Conservation (phyloP, 2,329 filamentous ascomycete genomes). For the Beauveria sp. region DNA sequence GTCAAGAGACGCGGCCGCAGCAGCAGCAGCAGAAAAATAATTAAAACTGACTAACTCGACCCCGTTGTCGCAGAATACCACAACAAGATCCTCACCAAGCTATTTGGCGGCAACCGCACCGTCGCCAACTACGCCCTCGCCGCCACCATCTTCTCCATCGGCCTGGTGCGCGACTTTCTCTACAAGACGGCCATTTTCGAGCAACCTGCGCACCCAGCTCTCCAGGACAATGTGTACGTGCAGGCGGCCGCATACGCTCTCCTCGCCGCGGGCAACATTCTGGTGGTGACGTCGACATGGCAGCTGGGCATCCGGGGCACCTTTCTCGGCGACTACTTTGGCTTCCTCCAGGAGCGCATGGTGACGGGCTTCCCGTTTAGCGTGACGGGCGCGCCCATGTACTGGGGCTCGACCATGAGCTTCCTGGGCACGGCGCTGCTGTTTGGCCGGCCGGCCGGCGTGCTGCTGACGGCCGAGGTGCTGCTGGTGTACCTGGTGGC, state of each 20-base stretch:
- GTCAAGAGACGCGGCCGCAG: neutral
- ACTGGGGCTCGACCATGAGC: slow-evolving; percentile 86
- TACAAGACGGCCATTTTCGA: slow-evolving; percentile 77
- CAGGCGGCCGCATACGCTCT: slow-evolving; percentile 63
- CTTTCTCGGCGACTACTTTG: slow-evolving; percentile 97
- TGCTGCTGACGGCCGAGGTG: slow-evolving; percentile 69
- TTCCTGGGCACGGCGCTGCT: slow-evolving; percentile 83
- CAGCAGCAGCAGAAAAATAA: too few species aligned
- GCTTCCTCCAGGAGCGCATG: slow-evolving; percentile 91
- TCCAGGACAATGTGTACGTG: slow-evolving; percentile 48
- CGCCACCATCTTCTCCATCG: slow-evolving; percentile 81
- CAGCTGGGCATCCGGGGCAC: slow-evolving; percentile 90
- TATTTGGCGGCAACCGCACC: slow-evolving; percentile 71
- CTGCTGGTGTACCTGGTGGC: slow-evolving; percentile 73
- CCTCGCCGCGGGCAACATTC: slow-evolving; percentile 67
- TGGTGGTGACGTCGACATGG: slow-evolving; percentile 87
- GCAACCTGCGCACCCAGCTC: slow-evolving; percentile 66
- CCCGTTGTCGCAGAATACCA: slow-evolving; percentile 63
- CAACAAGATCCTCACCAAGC: slow-evolving; percentile 79
- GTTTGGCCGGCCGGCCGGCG: slow-evolving; percentile 78
- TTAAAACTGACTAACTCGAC: slow-evolving; percentile 13
- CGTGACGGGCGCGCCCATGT: slow-evolving; percentile 87
- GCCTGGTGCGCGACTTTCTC: slow-evolving; percentile 78
- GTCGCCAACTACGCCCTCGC: slow-evolving; percentile 87
- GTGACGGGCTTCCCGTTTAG: slow-evolving; percentile 96